Evolutionary conservation across 345 rosid species (phyloP).

Genomic region (Eucalyptus sp.): DNA sequence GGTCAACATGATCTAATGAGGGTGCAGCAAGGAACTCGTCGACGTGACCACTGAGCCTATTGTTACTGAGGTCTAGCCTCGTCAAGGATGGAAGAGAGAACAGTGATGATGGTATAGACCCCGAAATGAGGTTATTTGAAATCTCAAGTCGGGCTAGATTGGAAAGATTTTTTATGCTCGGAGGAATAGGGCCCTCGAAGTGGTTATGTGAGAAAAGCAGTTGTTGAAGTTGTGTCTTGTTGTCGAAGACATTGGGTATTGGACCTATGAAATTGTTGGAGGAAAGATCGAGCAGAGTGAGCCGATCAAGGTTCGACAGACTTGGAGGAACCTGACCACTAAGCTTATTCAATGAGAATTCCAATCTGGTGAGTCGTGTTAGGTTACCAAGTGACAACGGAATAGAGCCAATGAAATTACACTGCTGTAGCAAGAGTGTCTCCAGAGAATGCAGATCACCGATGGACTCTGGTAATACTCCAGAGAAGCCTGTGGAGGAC

Average conservation of each 20-base stretch:
- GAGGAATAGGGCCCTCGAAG: neutral
- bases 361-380: neutral
- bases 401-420: no score
- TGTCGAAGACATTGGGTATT: neutral
- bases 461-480: no score
- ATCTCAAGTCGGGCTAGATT: neutral
- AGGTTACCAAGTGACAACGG: no score
- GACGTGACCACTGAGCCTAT: neutral
- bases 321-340: neutral
- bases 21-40: neutral
- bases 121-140: neutral
- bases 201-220: neutral
- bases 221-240: neutral
- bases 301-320: neutral
- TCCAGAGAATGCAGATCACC: no score
- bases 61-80: neutral
- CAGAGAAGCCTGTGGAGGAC: neutral
- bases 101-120: conserved; percentile 5
- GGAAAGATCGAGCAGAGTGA: neutral
- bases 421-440: no score
- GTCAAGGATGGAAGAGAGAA: conserved; percentile 1
- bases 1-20: neutral
- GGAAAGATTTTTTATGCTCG: neutral
- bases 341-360: neutral
- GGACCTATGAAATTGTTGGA: neutral